Evolutionary conservation across 257 asterid species (phyloP).

Genomic region (Solanum dulcamara): DNA sequence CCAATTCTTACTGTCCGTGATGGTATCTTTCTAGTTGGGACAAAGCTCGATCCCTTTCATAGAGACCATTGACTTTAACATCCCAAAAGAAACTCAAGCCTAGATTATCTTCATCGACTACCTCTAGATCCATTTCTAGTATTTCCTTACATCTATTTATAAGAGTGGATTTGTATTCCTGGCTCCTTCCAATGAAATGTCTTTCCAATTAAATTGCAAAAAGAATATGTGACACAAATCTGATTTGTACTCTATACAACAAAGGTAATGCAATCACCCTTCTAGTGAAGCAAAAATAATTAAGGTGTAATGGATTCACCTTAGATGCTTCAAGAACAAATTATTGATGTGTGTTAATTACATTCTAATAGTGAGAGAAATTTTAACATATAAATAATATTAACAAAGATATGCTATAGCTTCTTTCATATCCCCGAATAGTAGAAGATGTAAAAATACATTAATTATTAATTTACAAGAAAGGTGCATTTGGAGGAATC

Average conservation of each 20-base stretch:
- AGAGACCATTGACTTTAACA: constrained; percentile 55
- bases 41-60: constrained; percentile 62
- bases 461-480: too few relatives aligned
- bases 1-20: constrained; percentile 59
- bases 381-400: too few relatives aligned
- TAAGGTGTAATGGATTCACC: constrained; percentile 78
- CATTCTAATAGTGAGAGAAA: not conserved
- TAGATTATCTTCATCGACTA: constrained; percentile 12
- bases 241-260: constrained; percentile 77
- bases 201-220: constrained; percentile 44
- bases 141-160: constrained; percentile 74
- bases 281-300: constrained; percentile 50
- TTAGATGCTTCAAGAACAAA: constrained; percentile 59
- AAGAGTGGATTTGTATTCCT: not conserved
- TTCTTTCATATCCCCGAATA: too few relatives aligned
- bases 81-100: constrained; percentile 52
- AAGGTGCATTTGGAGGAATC: too few relatives aligned
- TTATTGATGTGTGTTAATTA: not conserved
- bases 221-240: constrained; percentile 65
- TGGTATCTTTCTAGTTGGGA: constrained; percentile 34
- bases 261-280: constrained; percentile 21
- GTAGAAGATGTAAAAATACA: too few relatives aligned
- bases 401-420: too few relatives aligned
- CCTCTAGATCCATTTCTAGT: constrained; percentile 20
- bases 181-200: constrained; percentile 52